Evolutionary conservation across 1,284 basidiomycete species (phyloP).

Genomic region (Trichosporon sp.): DNA sequence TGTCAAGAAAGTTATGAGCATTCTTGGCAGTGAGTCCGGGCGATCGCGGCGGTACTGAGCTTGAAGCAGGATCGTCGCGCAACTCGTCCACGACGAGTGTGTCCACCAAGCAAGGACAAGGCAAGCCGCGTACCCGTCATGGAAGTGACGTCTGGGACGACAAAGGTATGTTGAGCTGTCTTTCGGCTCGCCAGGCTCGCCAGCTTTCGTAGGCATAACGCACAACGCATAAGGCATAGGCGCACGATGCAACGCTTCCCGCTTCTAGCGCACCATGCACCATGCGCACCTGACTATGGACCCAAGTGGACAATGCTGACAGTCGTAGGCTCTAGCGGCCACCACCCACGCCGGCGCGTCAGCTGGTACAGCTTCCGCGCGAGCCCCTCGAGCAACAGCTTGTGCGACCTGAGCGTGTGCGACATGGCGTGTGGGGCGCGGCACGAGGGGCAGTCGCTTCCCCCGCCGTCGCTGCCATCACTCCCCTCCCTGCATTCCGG

Average conservation of each 20-base stretch:
- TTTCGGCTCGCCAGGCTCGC: too few species aligned
- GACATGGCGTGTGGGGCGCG: slow-evolving; percentile 4
- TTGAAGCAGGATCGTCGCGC: not conserved
- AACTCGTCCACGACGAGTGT: not conserved
- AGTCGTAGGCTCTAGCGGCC: slow-evolving; percentile 2
- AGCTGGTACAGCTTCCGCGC: not conserved
- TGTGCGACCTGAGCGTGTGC: slow-evolving; percentile 15
- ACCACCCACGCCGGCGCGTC: not conserved
- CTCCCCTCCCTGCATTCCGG: not conserved
- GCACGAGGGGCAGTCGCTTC: not conserved
- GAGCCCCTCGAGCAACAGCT: not conserved
- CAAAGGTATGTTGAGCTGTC: slow-evolving; percentile 4
- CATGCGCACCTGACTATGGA: not conserved
- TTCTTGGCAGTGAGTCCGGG: slow-evolving; percentile 5
- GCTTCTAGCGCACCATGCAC: not conserved
- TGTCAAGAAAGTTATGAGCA: slow-evolving; percentile 13
- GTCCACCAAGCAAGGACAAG: slow-evolving; percentile 3
- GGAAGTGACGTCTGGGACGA: not conserved
- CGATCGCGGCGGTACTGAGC: not conserved
- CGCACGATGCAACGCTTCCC: not conserved
- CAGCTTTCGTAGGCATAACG: slow-evolving; percentile 3
- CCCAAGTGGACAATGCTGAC: not conserved
- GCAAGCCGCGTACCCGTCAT: not conserved
- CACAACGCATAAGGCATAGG: not conserved
- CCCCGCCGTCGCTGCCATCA: not conserved